Percentiles rank a stretch among this genome's conserved stretches.
These are phyloP conservation scores for Monosporozyma solicola DNA, from an alignment of 805 yeast genomes.

Conservation along the genomic window DNA sequence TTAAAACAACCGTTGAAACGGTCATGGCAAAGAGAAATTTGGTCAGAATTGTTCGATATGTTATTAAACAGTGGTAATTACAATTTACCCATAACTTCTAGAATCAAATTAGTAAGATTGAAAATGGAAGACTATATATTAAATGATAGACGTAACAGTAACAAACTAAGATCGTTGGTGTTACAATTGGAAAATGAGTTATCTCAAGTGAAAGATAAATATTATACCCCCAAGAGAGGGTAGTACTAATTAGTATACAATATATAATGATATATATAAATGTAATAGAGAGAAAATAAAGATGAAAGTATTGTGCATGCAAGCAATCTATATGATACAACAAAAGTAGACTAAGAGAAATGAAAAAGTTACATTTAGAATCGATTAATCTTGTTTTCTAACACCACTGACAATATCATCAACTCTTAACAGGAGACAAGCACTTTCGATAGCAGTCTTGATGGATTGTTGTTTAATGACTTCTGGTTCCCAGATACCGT, in stretches of 20 bases:
- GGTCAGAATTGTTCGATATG: conserved; percentile 58
- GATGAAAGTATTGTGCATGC: neutral
- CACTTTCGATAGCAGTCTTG: conserved; percentile 97
- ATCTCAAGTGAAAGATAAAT: conserved; percentile 7
- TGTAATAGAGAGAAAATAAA: neutral
- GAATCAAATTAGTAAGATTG: conserved; percentile 17
- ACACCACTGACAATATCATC: conserved; percentile 98
- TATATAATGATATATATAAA: neutral
- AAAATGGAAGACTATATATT: conserved; percentile 11
- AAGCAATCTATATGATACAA: neutral
- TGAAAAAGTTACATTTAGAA: neutral
- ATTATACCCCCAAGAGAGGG: neutral
- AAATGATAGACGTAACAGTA: conserved; percentile 8
- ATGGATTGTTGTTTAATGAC: conserved; percentile 94
- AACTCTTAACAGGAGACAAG: conserved; percentile 86
- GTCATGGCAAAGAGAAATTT: conserved; percentile 66
- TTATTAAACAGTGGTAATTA: conserved; percentile 48
- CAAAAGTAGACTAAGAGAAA: neutral
- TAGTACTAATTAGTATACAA: neutral
- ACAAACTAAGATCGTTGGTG: conserved; percentile 28
- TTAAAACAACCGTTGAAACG: conserved; percentile 39
- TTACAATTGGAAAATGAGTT: conserved; percentile 31
- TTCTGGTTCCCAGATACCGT: conserved; percentile 99
- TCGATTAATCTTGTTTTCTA: conserved; percentile 39
- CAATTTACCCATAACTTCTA: conserved; percentile 35